Evolutionary conservation across 192 early-diverging fungal genomes (phyloP), one percentile per base, ranked within the genome.

Genomic region (Rhizoclosmatium globosum): DNA sequence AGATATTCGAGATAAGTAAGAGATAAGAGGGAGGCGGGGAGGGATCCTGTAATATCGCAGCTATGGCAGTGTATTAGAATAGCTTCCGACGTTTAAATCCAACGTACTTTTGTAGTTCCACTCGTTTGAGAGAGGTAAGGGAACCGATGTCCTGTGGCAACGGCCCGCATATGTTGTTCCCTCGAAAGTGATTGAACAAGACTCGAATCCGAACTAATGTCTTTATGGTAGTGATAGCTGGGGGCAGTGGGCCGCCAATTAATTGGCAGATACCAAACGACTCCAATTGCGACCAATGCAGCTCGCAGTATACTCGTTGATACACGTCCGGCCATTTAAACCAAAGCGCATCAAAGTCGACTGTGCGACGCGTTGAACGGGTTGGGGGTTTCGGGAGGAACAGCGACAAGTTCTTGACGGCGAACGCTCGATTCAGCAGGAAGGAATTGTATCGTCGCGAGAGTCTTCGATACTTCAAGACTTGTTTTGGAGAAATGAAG

Each of bases 301-400:
- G 21, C 42, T 11, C 43, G 2, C 41, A 7, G 0, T 45, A 68
- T 11, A 17, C 41, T 9, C 43, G 67, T 46, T 68, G 67, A 13
- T n/a, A 46, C 17, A 2, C n/a, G 67, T 68, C 67, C 23, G 67
- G 67, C 67, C 38, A 46, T 13, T 17, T 23, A 23, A 68, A 68
- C 67, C 67, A 68, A 17, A n/a, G 43, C 17, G 31, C 31, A 23
- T 68, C 67, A 42, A 42, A 23, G 17, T 41, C 9, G 15, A 42
- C 19, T 68, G 42, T 17, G 21, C 31, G 43, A 9, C 31, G 67
- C 31, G 44, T 17, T 13, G 45, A 45, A 42, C n/a, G 67, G n/a
- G 67, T 31, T 31, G 64, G 39, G 2, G 64, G 11, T n/a, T n/a
- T 19, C 13, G 64, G 21, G 64, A 39, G n/a, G 17, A 15, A 39